A percentile compares a stretch with the other conserved stretches of the same genome.
phyloP scores from a whole-genome alignment of 1,139 yeast genomes.

The Eremothecium sinecaudum region DNA sequence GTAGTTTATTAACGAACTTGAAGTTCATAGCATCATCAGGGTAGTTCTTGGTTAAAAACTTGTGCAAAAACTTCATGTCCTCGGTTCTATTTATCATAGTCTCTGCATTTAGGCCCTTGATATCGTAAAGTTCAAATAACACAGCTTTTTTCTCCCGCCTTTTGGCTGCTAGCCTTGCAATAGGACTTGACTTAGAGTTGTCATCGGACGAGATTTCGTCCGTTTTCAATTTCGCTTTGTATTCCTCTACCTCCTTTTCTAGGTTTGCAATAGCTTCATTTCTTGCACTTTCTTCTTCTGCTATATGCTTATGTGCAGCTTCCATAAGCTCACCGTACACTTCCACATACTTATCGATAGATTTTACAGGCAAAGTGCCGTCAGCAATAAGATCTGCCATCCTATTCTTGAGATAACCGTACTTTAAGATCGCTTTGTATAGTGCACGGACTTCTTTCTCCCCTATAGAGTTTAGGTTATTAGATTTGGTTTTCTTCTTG shows the following conservation, averaged over 20 bases:
- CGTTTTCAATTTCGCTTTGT: conserved; percentile 38
- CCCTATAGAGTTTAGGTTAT: conserved; percentile 51
- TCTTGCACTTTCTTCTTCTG: conserved; percentile 60
- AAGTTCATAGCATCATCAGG: conserved; percentile 49
- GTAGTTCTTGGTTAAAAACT: conserved; percentile 25
- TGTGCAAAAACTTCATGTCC: conserved; percentile 61
- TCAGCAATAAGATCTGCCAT: conserved; percentile 88
- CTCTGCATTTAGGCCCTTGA: conserved; percentile 87
- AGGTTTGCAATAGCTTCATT: conserved; percentile 45
- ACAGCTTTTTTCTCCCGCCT: conserved; percentile 81
- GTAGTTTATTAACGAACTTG: conserved; percentile 43
- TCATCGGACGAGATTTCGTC: conserved; percentile 33
- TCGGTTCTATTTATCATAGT: conserved; percentile 70
- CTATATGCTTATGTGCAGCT: conserved; percentile 52
- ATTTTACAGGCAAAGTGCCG: conserved; percentile 71
- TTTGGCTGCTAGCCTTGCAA: conserved; percentile 44
- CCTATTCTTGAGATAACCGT: conserved; percentile 71
- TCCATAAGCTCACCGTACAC: conserved; percentile 64
- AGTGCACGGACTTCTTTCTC: conserved; percentile 85
- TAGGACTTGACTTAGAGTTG: conserved; percentile 31
- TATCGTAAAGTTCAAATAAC: conserved; percentile 80
- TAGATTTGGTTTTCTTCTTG: conserved; percentile 31
- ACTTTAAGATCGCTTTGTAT: conserved; percentile 70
- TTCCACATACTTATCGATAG: conserved; percentile 70
- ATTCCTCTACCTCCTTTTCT: conserved; percentile 54